These are phyloP conservation scores for Thozetella sp. DNA, from an alignment of 495 filamentous ascomycete genomes.

Conservation along the genomic window DNA sequence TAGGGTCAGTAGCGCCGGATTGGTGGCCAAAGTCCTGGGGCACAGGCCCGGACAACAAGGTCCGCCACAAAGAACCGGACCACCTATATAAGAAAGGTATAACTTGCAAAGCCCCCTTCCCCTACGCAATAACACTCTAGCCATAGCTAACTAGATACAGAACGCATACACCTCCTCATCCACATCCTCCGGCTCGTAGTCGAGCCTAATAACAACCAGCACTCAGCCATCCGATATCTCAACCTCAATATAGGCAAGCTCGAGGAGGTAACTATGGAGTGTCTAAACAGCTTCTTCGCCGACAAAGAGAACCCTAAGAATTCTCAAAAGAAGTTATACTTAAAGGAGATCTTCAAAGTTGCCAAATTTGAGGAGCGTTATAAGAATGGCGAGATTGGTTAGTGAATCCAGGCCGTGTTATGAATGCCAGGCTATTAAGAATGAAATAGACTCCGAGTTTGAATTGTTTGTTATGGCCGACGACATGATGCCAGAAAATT, in stretches of 20 bases:
- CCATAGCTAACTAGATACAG: constrained; percentile 37
- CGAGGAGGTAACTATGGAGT: constrained; percentile 45
- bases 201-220: constrained; percentile 41
- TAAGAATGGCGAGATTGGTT: constrained; percentile 62
- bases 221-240: constrained; percentile 34
- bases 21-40: constrained; percentile 79
- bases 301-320: constrained; percentile 44
- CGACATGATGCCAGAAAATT: constrained; percentile 24
- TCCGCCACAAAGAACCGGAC: constrained; percentile 81
- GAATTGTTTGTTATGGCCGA: constrained; percentile 40
- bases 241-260: constrained; percentile 43
- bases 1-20: constrained; percentile 66
- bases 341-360: constrained; percentile 71
- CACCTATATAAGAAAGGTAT: constrained; percentile 79
- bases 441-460: constrained; percentile 32
- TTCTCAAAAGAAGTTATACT: constrained; percentile 34
- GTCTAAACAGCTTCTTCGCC: constrained; percentile 42
- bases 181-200: constrained; percentile 63
- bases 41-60: constrained; percentile 26
- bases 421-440: constrained; percentile 12
- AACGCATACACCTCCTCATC: constrained; percentile 60
- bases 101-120: too few relatives aligned
- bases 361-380: constrained; percentile 65
- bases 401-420: too few relatives aligned
- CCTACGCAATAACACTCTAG: too few relatives aligned